Percentiles rank a stretch among this genome's conserved stretches.
Evolutionary conservation across 2,329 filamentous ascomycete genomes (phyloP).

Genomic region (Epichloe aotearoae): DNA sequence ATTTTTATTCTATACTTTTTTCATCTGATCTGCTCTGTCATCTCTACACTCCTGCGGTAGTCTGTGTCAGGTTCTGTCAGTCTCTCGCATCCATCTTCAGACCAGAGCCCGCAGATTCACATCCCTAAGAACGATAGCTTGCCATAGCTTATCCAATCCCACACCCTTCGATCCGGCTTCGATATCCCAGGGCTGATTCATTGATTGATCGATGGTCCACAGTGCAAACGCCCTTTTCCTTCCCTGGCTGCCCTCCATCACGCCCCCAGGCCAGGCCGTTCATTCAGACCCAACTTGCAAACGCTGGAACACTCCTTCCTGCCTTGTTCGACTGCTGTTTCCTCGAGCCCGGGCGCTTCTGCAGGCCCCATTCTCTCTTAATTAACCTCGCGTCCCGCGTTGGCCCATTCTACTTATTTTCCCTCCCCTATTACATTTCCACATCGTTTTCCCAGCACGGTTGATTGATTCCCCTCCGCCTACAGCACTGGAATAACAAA

Average conservation of each 20-base stretch:
- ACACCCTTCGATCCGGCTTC: background rate
- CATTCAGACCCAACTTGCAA: background rate
- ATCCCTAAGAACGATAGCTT: background rate
- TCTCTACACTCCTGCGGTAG: background rate
- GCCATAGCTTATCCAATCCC: too few relatives aligned
- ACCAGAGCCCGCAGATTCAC: background rate
- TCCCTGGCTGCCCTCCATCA: background rate
- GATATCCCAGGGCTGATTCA: background rate
- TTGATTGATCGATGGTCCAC: background rate
- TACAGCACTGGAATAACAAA: background rate
- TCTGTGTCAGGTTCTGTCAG: background rate
- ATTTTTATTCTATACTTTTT: too few relatives aligned
- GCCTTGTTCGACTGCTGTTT: background rate
- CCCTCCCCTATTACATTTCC: background rate
- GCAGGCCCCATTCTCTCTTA: background rate
- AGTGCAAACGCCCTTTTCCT: too few relatives aligned
- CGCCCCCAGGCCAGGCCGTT: background rate
- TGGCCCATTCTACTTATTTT: background rate
- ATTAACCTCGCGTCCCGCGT: constrained; percentile 1
- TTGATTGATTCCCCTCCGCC: background rate
- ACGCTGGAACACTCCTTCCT: background rate
- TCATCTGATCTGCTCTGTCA: too few relatives aligned
- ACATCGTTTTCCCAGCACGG: background rate
- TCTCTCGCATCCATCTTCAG: background rate
- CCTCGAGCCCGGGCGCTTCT: background rate